Conservation (phyloP, 352 stramenopile species). For the Phytophthora sp. region DNA sequence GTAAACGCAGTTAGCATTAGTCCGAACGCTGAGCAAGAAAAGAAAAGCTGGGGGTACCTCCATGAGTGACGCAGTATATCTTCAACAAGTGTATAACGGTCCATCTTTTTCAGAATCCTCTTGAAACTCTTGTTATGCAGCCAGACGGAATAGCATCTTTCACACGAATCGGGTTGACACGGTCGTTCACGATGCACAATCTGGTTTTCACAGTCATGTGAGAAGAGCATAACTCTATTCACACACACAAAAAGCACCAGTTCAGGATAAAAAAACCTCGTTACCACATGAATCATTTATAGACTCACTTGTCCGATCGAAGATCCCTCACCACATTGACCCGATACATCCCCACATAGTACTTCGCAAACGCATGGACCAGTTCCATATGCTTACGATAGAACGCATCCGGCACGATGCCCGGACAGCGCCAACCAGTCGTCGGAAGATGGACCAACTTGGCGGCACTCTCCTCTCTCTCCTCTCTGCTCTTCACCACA, state of each 20-base stretch:
- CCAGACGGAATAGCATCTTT: constrained; percentile 64
- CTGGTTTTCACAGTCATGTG: constrained; percentile 71
- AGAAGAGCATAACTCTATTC: constrained; percentile 67
- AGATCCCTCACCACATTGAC: constrained; percentile 72
- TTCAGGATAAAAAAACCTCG: background rate
- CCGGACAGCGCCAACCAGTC: constrained; percentile 65
- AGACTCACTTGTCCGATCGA: constrained; percentile 61
- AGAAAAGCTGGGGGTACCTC: constrained; percentile 39
- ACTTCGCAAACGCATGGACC: constrained; percentile 71
- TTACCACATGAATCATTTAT: background rate
- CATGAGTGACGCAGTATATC: constrained; percentile 63
- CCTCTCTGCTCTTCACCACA: constrained; percentile 1
- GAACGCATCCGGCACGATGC: constrained; percentile 60
- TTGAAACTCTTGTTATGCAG: constrained; percentile 73
- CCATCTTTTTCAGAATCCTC: constrained; percentile 73
- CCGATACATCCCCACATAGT: constrained; percentile 64
- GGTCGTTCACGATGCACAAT: constrained; percentile 54
- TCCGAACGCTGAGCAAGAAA: background rate
- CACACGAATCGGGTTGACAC: constrained; percentile 55
- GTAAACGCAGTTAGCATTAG: background rate
- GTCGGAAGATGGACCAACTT: constrained; percentile 49
- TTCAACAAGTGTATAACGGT: constrained; percentile 65
- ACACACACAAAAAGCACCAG: constrained; percentile 10
- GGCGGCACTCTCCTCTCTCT: background rate
- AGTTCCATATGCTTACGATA: constrained; percentile 58